Percentiles rank a stretch among this genome's conserved stretches.
Evolutionary conservation across 768 basidiomycete species (phyloP).

Genomic region (Postia placenta): DNA sequence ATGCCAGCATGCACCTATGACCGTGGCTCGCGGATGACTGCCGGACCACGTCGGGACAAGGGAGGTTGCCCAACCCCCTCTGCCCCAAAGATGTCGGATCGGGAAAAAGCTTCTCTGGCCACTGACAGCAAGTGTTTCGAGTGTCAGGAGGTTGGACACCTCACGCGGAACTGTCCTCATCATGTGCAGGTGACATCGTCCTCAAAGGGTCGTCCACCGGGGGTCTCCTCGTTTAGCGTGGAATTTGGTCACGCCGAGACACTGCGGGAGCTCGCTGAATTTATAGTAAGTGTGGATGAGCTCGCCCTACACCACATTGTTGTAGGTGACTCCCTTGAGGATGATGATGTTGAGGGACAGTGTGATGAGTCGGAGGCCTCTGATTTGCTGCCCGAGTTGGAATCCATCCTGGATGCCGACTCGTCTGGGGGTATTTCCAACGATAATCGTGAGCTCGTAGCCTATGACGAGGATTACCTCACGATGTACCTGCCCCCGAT

Average conservation of each 20-base stretch:
- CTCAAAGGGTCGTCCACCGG: slow-evolving; percentile 5
- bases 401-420: neutral
- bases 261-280: neutral
- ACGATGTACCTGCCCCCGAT: neutral
- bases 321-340: neutral
- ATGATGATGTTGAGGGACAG: neutral
- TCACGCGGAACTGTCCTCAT: slow-evolving; percentile 7
- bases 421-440: neutral
- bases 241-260: neutral
- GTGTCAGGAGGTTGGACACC: slow-evolving; percentile 10
- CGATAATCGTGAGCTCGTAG: neutral
- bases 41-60: neutral
- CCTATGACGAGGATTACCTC: neutral
- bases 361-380: neutral
- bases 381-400: neutral
- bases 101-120: neutral
- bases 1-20: too few relatives aligned
- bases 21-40: neutral
- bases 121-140: slow-evolving; percentile 5
- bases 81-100: neutral
- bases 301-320: neutral
- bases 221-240: slow-evolving; percentile 2
- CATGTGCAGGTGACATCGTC: neutral
- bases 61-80: neutral
- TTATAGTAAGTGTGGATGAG: neutral